A percentile compares a stretch with the other conserved stretches of the same genome.
These are phyloP conservation scores for Candida frijolesensis DNA, from an alignment of 1,139 yeast species.

Conservation along the genomic window DNA sequence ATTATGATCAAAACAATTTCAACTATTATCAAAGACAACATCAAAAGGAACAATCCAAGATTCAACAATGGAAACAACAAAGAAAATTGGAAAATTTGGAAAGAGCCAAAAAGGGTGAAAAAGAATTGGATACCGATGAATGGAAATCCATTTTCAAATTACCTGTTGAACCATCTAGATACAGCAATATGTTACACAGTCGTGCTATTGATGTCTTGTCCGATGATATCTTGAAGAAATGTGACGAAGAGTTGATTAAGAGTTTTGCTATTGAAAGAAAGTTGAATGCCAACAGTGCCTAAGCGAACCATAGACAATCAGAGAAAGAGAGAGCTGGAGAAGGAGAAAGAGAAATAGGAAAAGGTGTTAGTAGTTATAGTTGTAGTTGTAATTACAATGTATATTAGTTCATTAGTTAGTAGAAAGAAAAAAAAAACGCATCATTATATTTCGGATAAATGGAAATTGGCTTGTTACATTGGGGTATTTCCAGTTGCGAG, in stretches of 20 bases:
- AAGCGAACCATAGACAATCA: background rate
- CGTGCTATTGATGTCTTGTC: constrained; percentile 73
- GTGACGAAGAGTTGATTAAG: constrained; percentile 64
- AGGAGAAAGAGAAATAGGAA: background rate
- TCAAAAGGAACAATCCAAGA: constrained; percentile 69
- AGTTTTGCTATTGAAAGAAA: constrained; percentile 59
- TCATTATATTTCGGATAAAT: too few relatives aligned
- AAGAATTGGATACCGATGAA: constrained; percentile 58
- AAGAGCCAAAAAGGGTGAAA: constrained; percentile 59
- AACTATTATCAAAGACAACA: constrained; percentile 81
- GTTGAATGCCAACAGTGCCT: constrained; percentile 23
- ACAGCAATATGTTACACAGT: constrained; percentile 70
- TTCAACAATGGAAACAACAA: constrained; percentile 75
- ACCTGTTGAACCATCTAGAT: constrained; percentile 76
- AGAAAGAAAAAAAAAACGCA: background rate
- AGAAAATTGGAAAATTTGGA: constrained; percentile 68
- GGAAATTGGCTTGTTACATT: too few relatives aligned
- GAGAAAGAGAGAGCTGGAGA: background rate
- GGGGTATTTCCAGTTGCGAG: background rate
- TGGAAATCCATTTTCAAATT: constrained; percentile 70
- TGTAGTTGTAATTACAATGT: background rate
- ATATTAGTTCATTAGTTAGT: background rate
- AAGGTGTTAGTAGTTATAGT: background rate
- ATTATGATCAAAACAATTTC: constrained; percentile 80
- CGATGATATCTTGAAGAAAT: constrained; percentile 63